phyloP scores from a whole-genome alignment of 2,329 filamentous ascomycete genomes.

The Metarhizium brunneum region DNA sequence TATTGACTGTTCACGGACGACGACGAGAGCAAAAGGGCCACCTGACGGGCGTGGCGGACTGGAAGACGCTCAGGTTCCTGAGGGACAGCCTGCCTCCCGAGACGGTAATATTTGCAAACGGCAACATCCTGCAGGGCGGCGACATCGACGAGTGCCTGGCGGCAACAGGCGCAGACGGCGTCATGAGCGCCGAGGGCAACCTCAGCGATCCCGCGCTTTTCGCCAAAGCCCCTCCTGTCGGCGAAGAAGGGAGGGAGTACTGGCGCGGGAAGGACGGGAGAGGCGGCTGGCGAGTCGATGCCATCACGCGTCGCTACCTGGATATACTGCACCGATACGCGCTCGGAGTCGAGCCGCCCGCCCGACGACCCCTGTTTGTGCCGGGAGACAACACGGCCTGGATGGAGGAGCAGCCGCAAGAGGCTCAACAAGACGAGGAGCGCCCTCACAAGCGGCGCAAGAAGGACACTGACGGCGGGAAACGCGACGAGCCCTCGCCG shows the following conservation, averaged over 20 bases:
- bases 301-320: conserved; percentile 77
- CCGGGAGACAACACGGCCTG: conserved; percentile 44
- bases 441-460: conserved; percentile 45
- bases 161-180: conserved; percentile 78
- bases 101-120: conserved; percentile 93
- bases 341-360: conserved; percentile 54
- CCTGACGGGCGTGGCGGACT: conserved; percentile 87
- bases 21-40: conserved; percentile 91
- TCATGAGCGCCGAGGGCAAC: conserved; percentile 96
- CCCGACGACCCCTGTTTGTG: conserved; percentile 64
- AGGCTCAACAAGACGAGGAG: conserved; percentile 28
- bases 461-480: conserved; percentile 20
- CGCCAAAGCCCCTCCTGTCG: conserved; percentile 52
- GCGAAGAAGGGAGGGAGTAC: conserved; percentile 67
- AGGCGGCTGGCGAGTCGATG: conserved; percentile 83
- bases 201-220: conserved; percentile 89
- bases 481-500: conserved; percentile 32
- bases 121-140: conserved; percentile 74
- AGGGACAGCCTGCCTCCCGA: conserved; percentile 75
- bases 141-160: conserved; percentile 72
- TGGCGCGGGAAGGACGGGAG: conserved; percentile 73
- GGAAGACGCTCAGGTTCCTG: conserved; percentile 74
- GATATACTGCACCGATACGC: conserved; percentile 81
- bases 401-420: conserved; percentile 26
- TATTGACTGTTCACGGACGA: conserved; percentile 86